Conservation (phyloP, 495 filamentous ascomycete species). For the Penicillium psychrofluorescens region DNA sequence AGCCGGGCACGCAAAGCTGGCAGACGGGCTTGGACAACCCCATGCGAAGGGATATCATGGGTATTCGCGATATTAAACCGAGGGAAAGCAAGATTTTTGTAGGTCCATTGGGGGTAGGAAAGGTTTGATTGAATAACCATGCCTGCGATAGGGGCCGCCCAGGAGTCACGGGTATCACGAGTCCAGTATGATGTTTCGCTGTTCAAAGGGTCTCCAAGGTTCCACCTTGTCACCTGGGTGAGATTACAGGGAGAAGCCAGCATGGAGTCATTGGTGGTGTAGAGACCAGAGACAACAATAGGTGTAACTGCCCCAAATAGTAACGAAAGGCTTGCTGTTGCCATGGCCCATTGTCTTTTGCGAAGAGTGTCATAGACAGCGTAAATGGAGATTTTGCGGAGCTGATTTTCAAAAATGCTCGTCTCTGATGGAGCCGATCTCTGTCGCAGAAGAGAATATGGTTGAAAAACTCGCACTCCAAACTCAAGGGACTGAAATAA, state of each 20-base stretch:
- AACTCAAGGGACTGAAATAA: constrained; percentile 3
- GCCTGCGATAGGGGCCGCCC: not conserved
- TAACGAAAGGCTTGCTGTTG: constrained; percentile 4
- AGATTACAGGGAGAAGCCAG: not conserved
- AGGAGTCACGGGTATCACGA: not conserved
- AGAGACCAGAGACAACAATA: constrained; percentile 9
- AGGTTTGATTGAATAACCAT: constrained; percentile 5
- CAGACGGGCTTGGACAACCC: too few species aligned
- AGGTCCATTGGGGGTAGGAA: constrained; percentile 12
- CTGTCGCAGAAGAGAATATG: constrained; percentile 4
- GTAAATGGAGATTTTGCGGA: constrained; percentile 3
- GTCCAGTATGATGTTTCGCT: too few species aligned
- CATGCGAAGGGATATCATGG: not conserved
- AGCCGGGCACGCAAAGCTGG: too few species aligned
- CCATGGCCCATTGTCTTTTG: constrained; percentile 3
- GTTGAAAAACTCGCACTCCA: constrained; percentile 1
- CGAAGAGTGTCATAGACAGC: constrained; percentile 1
- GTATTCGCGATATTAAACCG: not conserved
- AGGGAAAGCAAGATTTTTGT: constrained; percentile 8
- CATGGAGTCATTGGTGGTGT: constrained; percentile 1
- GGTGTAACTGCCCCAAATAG: constrained; percentile 2
- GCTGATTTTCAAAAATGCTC: constrained; percentile 9
- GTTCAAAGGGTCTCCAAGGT: not conserved
- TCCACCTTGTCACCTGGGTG: not conserved
- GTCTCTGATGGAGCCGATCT: constrained; percentile 1